These are phyloP conservation scores for Heliamphora pulchella DNA, from an alignment of 179 eudicot species.

Conservation along the genomic window DNA sequence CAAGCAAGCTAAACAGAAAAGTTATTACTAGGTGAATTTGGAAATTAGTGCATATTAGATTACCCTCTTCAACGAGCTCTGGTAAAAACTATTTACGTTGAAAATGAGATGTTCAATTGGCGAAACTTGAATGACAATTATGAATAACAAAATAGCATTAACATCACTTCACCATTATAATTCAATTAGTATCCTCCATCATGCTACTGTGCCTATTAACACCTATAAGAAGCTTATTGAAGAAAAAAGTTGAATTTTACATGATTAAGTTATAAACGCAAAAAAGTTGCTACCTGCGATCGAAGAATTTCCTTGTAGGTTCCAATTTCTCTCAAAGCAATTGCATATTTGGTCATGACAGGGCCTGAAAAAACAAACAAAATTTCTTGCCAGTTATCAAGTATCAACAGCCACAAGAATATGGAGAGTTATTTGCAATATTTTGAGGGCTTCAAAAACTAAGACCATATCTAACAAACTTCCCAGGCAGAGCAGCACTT, in stretches of 20 bases:
- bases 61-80: neutral
- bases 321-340: conserved; percentile 77
- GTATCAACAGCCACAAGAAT: conserved; percentile 1
- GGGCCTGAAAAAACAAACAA: conserved; percentile 50
- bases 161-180: neutral
- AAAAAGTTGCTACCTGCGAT: conserved; percentile 48
- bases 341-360: conserved; percentile 70
- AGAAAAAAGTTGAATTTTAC: neutral
- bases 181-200: neutral
- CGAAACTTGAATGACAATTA: neutral
- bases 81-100: neutral
- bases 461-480: neutral
- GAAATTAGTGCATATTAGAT: neutral
- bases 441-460: neutral
- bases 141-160: neutral
- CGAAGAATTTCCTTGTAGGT: conserved; percentile 90
- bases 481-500: neutral
- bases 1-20: neutral
- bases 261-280: neutral
- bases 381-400: neutral
- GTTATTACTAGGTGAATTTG: neutral
- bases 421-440: neutral
- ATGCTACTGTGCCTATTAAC: neutral
- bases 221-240: neutral
- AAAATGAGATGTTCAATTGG: neutral